Evolutionary conservation across 2,329 filamentous ascomycete genomes (phyloP).

Genomic region (Calycina herbarum): DNA sequence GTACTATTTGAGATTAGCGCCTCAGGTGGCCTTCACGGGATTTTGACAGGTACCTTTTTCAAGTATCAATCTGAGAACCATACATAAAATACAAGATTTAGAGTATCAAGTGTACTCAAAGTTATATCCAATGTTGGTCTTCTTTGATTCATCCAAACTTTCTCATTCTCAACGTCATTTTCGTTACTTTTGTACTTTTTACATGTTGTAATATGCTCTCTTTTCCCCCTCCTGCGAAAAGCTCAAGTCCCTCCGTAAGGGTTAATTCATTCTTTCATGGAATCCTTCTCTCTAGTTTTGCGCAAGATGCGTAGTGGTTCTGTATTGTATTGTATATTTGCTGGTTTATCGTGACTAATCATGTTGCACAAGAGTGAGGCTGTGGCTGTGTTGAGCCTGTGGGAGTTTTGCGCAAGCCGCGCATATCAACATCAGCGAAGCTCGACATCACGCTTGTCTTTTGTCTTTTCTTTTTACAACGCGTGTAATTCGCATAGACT

Average conservation of each 20-base stretch:
- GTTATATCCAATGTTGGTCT: too few species aligned
- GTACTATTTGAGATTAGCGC: too few species aligned
- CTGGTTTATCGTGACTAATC: neutral
- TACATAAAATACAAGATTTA: too few species aligned
- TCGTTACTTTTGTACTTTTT: neutral
- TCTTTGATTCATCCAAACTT: neutral
- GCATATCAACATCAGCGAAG: neutral
- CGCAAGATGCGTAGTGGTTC: neutral
- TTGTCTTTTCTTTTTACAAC: neutral
- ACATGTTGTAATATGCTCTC: neutral
- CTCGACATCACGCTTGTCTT: neutral
- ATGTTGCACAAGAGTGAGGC: neutral
- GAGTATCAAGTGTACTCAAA: too few species aligned
- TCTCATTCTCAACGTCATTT: neutral
- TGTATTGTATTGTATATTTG: neutral
- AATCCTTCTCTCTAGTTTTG: neutral
- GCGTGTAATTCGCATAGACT: neutral
- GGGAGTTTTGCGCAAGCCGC: neutral
- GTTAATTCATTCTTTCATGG: neutral
- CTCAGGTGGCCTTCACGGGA: too few species aligned
- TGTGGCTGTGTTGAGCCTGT: neutral
- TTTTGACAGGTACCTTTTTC: too few species aligned
- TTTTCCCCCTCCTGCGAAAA: neutral
- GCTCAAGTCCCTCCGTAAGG: neutral
- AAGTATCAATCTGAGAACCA: too few species aligned